Base-by-base conservation (phyloP, 306 rosid genomes). In the Malus fusca region DNA sequence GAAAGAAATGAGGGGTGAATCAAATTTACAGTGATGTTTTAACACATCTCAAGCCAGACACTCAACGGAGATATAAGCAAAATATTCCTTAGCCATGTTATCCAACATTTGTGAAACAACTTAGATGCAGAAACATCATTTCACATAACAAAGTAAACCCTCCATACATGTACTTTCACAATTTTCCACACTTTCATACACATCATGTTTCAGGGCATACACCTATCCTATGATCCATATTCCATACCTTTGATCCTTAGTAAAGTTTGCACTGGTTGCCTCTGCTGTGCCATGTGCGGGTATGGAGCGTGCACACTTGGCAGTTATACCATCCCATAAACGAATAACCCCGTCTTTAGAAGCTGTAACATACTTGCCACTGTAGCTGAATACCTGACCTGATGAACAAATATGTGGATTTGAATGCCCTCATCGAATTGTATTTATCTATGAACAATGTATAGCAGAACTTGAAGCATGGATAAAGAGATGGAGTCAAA, bases 361-460 rank as follows among this genome's bases (percentile, higher is more conserved):
- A 76, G 97, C 98, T 78, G 98, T 91, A 68, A 90, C 96, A 80
- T 91, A 91, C 96, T 90, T 86, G 79, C 88, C 76, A 96, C 96
- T 40, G 97, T 85, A 76, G 90, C 73, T 61, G 97, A 87, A 86
- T 91, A 90, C 82, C 96, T 90, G 77, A 94, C 89, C 98, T 94
- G 87, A 82, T 55, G 70, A 81, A 55, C 85, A 80, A 69, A 75
- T 60, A 59, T 76, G 74, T 60, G 51, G 42, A 69, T 69, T 72
- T 60, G 37, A 48, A 69, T 66, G 71, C 51, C 56, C 77, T 73
- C 69, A 64, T 23, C 12, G 8, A 46, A 31, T 8, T 55, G 68
- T 69, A 15, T 53, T 52, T 26, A 23, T 48, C 58, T 17, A 64
- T 61, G 77, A 59, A 78, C 69, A 28, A 60, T 23, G 74, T 53